phyloP scores from a whole-genome alignment of 805 yeast genomes.

The Candida xyloterini region DNA sequence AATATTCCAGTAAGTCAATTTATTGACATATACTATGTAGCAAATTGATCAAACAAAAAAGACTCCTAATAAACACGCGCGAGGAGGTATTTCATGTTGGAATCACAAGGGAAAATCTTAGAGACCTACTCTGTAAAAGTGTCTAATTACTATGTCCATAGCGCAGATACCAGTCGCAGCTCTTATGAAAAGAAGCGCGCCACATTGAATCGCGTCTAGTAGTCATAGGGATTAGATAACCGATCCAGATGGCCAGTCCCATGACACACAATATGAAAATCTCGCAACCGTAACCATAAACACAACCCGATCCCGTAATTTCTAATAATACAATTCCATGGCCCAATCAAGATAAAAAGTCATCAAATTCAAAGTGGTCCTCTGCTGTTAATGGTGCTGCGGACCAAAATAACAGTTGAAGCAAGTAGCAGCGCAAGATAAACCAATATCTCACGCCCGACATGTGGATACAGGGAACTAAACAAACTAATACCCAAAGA shows the following conservation, averaged over 20 bases:
- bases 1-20: constrained; percentile 1
- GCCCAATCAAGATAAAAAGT: constrained; percentile 21
- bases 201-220: constrained; percentile 30
- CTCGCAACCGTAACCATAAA: neutral
- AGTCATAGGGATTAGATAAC: neutral
- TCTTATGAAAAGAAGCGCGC: constrained; percentile 22
- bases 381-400: constrained; percentile 40
- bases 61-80: constrained; percentile 1
- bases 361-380: constrained; percentile 34
- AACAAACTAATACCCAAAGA: constrained; percentile 25
- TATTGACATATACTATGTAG: constrained; percentile 6
- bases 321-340: constrained; percentile 4
- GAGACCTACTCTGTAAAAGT: neutral
- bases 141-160: neutral
- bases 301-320: constrained; percentile 4
- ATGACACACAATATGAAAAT: neutral
- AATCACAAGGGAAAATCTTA: neutral
- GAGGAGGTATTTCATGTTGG: neutral
- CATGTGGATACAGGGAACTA: constrained; percentile 1
- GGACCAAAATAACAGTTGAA: constrained; percentile 27
- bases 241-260: neutral
- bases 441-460: constrained; percentile 2
- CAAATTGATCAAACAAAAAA: neutral
- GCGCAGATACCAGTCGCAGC: constrained; percentile 31
- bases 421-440: constrained; percentile 1